phyloP scores from a whole-genome alignment of 139 green algal genomes.

The Axilococcus clingmanii region DNA sequence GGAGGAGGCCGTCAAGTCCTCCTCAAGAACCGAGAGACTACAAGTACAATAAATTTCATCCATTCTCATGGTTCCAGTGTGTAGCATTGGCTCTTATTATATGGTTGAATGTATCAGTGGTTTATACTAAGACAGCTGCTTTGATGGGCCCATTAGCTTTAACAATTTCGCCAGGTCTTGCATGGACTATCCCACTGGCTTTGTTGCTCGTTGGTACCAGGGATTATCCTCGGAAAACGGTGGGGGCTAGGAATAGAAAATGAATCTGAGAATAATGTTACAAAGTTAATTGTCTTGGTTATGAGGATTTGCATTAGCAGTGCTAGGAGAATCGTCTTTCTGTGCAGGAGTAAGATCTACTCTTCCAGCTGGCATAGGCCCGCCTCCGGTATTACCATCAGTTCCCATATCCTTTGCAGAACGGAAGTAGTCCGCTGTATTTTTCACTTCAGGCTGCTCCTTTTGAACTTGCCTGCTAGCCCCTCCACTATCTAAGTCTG shows the following conservation, averaged over 20 bases:
- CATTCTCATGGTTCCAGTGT: background rate
- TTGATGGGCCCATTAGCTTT: constrained; percentile 9
- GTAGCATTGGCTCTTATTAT: background rate
- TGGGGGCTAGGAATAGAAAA: background rate
- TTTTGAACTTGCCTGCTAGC: too few relatives aligned
- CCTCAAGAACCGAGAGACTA: background rate
- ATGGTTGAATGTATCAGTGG: constrained; percentile 2
- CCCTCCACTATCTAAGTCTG: too few relatives aligned
- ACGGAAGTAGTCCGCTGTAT: too few relatives aligned
- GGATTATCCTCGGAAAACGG: background rate
- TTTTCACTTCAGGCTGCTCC: too few relatives aligned
- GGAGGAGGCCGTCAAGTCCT: background rate
- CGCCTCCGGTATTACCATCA: too few relatives aligned
- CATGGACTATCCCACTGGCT: constrained; percentile 27
- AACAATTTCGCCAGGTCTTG: constrained; percentile 19
- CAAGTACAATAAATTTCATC: background rate
- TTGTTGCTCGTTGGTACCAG: constrained; percentile 9
- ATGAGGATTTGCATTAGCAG: too few relatives aligned
- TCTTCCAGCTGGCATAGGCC: too few relatives aligned
- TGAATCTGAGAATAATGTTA: too few relatives aligned
- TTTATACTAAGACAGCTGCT: constrained; percentile 4
- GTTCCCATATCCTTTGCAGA: too few relatives aligned
- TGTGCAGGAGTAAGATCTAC: too few relatives aligned
- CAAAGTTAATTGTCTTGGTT: too few relatives aligned
- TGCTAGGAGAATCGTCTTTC: too few relatives aligned